Percentiles rank a stretch among this genome's conserved stretches.
Conservation (phyloP, 2,329 filamentous ascomycete species). For the Thielaviopsis ethacetica region DNA sequence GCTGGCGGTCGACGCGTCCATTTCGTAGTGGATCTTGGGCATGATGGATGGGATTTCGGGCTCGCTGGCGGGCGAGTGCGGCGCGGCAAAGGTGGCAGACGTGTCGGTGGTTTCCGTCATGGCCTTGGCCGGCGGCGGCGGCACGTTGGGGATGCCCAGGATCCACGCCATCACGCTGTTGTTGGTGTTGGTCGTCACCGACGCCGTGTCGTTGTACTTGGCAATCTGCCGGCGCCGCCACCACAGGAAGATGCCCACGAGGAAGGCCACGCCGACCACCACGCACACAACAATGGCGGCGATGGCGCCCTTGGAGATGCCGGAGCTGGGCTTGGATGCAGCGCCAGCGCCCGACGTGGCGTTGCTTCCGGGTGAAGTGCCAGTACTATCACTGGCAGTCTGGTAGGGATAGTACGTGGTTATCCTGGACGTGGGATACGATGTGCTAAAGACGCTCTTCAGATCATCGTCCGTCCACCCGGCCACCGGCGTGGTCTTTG, state of each 20-base stretch:
- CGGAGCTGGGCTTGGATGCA: not conserved
- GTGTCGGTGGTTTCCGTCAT: conserved; percentile 25
- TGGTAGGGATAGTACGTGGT: conserved; percentile 44
- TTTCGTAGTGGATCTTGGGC: conserved; percentile 19
- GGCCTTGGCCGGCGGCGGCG: conserved; percentile 25
- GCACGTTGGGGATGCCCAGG: conserved; percentile 18
- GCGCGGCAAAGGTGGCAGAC: not conserved
- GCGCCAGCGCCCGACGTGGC: not conserved
- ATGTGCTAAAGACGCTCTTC: conserved; percentile 32
- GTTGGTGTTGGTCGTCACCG: conserved; percentile 29
- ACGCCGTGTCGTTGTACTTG: conserved; percentile 22
- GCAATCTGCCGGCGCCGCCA: conserved; percentile 33
- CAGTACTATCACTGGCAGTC: conserved; percentile 15
- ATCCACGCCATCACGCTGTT: conserved; percentile 37
- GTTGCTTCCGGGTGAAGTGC: not conserved
- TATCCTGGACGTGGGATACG: conserved; percentile 41
- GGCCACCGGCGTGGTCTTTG: conserved; percentile 43
- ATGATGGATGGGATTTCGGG: not conserved
- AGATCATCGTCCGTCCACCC: conserved; percentile 37
- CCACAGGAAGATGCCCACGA: conserved; percentile 29
- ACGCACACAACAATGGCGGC: conserved; percentile 45
- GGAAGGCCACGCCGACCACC: conserved; percentile 34
- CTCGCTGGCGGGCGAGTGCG: not conserved
- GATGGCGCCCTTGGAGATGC: conserved; percentile 20
- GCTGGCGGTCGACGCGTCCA: conserved; percentile 16